These are phyloP conservation scores for Venturia carpophila DNA, from an alignment of 2,329 filamentous ascomycete genomes.

Conservation along the genomic window DNA sequence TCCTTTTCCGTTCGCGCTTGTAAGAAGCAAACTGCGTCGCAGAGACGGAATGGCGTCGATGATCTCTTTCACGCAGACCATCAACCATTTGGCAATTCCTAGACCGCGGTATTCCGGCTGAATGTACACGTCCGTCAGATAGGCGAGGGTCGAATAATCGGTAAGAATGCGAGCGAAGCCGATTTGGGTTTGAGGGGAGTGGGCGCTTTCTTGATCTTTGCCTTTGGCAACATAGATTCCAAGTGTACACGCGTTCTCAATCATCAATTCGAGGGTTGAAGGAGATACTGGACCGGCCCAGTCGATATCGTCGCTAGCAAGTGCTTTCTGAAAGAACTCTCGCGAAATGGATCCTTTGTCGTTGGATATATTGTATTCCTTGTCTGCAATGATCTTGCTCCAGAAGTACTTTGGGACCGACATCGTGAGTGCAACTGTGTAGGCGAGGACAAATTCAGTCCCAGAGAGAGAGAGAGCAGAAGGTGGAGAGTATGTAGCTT, in stretches of 20 bases:
- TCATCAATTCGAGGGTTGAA: slow-evolving; percentile 23
- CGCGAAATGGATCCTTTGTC: slow-evolving; percentile 24
- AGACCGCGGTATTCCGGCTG: slow-evolving; percentile 50
- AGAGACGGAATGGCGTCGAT: slow-evolving; percentile 51
- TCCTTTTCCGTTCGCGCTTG: slow-evolving; percentile 14
- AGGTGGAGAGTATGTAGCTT: too few relatives aligned
- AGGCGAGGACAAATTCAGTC: background rate
- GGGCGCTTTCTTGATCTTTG: background rate
- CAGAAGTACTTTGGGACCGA: slow-evolving; percentile 9
- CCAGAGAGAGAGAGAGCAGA: background rate
- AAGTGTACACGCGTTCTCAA: slow-evolving; percentile 30
- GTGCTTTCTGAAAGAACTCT: slow-evolving; percentile 27
- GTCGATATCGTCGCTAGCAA: slow-evolving; percentile 26
- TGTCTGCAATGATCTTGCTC: slow-evolving; percentile 4
- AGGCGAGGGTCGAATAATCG: slow-evolving; percentile 61
- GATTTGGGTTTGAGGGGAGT: slow-evolving; percentile 33
- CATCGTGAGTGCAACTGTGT: background rate
- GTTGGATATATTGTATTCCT: slow-evolving; percentile 26
- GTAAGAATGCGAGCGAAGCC: slow-evolving; percentile 59
- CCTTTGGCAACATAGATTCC: slow-evolving; percentile 25
- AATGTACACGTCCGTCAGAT: slow-evolving; percentile 63
- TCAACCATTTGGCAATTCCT: slow-evolving; percentile 59
- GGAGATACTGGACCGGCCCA: slow-evolving; percentile 26
- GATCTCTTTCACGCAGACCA: slow-evolving; percentile 52
- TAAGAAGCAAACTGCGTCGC: slow-evolving; percentile 31